Evolutionary conservation across 2,329 filamentous ascomycete species (phyloP), one percentile per base, ranked within the genome.

Genomic region (Calycina herbarum): DNA sequence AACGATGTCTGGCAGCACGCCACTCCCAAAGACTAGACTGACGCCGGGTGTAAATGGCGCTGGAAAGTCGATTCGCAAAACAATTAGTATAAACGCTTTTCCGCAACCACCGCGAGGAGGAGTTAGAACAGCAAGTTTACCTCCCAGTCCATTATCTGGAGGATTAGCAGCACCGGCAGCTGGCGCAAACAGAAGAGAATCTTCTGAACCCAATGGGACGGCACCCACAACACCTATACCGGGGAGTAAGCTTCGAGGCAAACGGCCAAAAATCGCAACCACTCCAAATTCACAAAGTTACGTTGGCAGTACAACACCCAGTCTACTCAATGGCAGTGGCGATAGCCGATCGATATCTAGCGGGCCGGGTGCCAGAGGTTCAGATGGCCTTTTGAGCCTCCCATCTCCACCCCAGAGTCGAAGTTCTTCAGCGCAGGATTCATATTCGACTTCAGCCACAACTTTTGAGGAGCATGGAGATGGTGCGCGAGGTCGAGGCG

Each of bases 41-140:
- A 78, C 82, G 5, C 82, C 86, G 8, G 81, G 81, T 42, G 79
- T 87, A 15, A 88, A 86, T 68, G 81, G 81, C 38, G 81, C 86
- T 5, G 86, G 87, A 31, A 94, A 89, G 77, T 87, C 89, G 1
- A 79, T 97, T 64, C 88, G 93, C 68, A 96, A 96, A 79, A 91
- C 91, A 0, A 90, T 96, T 74, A 97, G 94, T 82, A 96, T 97
- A 74, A 94, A 94, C 75, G 89, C 93, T 0, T 97, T 98, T 75
- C 94, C 94, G 35, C 91, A 96, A 70, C 94, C 94, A 15, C 94
- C 94, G 15, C 89, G 89, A 71, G 86, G 59, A 27, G 83, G 85
- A 63, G 83, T 79, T 63, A 83, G 85, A 70, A 79, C 82, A 59
- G 80, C 80, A 72, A 93, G 84, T 78, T 81, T 87, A 64, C 91